These are phyloP conservation scores for Capsella rubella DNA, from an alignment of 441 rosid genomes.

Conservation along the genomic window DNA sequence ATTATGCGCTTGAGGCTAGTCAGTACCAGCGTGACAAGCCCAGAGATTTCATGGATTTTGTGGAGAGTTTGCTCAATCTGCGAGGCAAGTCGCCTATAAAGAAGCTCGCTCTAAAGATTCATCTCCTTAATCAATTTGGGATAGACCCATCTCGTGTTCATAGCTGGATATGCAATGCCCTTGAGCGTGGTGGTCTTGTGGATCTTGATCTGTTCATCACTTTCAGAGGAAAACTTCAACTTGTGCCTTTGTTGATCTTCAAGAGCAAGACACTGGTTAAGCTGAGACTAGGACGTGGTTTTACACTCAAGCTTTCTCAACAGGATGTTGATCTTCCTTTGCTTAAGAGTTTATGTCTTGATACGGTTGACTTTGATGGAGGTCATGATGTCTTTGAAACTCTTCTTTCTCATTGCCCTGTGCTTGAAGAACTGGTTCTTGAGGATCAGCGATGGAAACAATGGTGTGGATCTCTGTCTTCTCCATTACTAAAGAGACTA, in stretches of 20 bases:
- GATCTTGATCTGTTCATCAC: conserved; percentile 9
- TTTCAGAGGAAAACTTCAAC: neutral
- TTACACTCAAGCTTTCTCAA: neutral
- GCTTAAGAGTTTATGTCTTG: conserved; percentile 15
- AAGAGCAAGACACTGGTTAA: conserved; percentile 19
- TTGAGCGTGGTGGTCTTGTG: conserved; percentile 24
- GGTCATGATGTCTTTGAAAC: neutral
- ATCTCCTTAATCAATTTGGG: neutral
- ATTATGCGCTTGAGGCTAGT: neutral
- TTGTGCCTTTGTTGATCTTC: conserved; percentile 13
- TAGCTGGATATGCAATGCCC: conserved; percentile 8
- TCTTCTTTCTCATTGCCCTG: conserved; percentile 20
- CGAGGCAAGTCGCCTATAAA: neutral
- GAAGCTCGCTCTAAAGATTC: neutral
- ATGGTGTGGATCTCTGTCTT: neutral
- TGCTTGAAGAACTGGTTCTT: conserved; percentile 19
- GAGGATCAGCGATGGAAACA: neutral
- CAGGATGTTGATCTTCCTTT: conserved; percentile 3
- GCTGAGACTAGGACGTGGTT: neutral
- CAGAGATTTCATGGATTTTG: neutral
- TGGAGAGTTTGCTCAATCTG: neutral
- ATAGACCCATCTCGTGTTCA: neutral
- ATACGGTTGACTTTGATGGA: neutral
- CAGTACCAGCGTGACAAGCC: too few relatives aligned
- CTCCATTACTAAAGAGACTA: conserved; percentile 25